A percentile compares a stretch with the other conserved stretches of the same genome.
Conservation (phyloP, 2,329 filamentous ascomycete species). For the Epichloe sp. region DNA sequence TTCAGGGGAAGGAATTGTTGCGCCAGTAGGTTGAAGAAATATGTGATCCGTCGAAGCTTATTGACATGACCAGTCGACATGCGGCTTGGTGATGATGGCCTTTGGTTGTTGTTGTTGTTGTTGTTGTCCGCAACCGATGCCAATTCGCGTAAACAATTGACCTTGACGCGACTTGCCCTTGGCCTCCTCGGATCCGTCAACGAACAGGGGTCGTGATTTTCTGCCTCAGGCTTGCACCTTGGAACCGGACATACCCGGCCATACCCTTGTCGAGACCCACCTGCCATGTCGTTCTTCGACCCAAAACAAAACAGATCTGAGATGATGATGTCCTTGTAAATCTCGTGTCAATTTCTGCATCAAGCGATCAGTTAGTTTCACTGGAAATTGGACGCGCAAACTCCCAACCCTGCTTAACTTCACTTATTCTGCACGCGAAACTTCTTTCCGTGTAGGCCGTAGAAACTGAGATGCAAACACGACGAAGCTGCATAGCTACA, state of each 20-base stretch:
- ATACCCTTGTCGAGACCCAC: background rate
- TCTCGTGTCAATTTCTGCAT: too few species aligned
- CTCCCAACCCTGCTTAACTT: too few species aligned
- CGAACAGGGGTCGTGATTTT: conserved; percentile 2
- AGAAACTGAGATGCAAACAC: too few species aligned
- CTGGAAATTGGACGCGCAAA: too few species aligned
- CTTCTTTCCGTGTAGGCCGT: too few species aligned
- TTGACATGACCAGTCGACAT: conserved; percentile 9
- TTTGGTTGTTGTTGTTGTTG: conserved; percentile 14
- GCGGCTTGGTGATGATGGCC: conserved; percentile 8
- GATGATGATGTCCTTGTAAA: too few species aligned
- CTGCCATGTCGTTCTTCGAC: background rate
- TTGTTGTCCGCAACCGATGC: background rate
- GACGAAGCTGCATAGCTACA: too few species aligned
- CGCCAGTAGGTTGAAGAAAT: conserved; percentile 2
- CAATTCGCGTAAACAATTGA: conserved; percentile 16
- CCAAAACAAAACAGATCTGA: background rate
- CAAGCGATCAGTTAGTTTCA: too few species aligned
- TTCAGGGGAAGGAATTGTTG: conserved; percentile 6
- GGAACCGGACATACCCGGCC: background rate
- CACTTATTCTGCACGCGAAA: too few species aligned
- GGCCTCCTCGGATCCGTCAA: background rate
- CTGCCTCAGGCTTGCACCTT: conserved; percentile 3
- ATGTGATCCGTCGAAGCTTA: conserved; percentile 9
- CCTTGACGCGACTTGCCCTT: background rate